Evolutionary conservation across 345 rosid genomes (phyloP).

Genomic region (Populus deltoides): DNA sequence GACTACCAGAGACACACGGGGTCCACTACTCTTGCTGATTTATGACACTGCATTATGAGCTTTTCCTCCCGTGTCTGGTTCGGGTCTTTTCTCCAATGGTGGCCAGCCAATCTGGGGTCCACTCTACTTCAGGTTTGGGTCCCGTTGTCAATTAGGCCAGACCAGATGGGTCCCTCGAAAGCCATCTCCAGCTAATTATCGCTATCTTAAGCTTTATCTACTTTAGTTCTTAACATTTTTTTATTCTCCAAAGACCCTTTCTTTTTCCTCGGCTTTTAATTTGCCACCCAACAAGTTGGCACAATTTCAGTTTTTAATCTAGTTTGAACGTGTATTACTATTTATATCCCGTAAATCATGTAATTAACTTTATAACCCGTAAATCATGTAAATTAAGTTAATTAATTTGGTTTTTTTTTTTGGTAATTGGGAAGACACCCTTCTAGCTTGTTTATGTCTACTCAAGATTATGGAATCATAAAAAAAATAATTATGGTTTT

Average conservation of each 20-base stretch:
- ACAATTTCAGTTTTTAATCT: background rate
- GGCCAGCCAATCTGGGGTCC: constrained; percentile 30
- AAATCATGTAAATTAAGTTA: background rate
- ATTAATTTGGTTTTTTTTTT: background rate
- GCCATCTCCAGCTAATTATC: constrained; percentile 22
- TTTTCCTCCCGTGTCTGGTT: constrained; percentile 13
- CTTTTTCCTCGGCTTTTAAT: background rate
- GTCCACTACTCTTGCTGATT: constrained; percentile 18
- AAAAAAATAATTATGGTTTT: too few species aligned
- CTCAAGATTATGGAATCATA: too few species aligned
- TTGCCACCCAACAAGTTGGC: background rate
- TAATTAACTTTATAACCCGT: background rate
- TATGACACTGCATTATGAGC: constrained; percentile 12
- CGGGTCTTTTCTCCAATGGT: constrained; percentile 23
- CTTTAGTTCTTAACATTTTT: background rate
- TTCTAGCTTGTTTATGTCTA: too few species aligned
- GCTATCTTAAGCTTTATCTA: constrained; percentile 1
- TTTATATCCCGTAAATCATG: background rate
- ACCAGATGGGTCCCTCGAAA: constrained; percentile 23
- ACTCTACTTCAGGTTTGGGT: background rate
- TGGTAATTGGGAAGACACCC: background rate
- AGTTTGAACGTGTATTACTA: background rate
- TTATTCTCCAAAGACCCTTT: background rate
- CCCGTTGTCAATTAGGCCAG: background rate
- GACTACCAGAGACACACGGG: constrained; percentile 7